Evolutionary conservation across 306 rosid genomes (phyloP).

Genomic region (Glycyrrhiza uralensis): DNA sequence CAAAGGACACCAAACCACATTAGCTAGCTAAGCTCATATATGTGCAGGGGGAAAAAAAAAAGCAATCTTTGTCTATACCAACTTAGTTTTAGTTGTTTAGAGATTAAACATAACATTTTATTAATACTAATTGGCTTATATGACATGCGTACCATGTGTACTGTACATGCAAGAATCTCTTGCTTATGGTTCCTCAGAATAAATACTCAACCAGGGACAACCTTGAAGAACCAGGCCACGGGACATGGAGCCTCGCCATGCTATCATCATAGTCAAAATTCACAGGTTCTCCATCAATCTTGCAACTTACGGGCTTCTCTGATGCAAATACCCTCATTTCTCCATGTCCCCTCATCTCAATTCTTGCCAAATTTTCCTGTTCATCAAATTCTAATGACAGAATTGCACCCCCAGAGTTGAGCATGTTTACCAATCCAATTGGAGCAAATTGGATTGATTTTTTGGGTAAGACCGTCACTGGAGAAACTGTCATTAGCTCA

Average conservation of each 20-base stretch:
- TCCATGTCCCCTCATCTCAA: slow-evolving; percentile 53
- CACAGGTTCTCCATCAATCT: slow-evolving; percentile 45
- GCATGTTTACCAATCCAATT: slow-evolving; percentile 70
- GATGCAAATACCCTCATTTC: slow-evolving; percentile 59
- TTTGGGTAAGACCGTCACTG: slow-evolving; percentile 28
- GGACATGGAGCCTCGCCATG: slow-evolving; percentile 45
- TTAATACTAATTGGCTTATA: neutral
- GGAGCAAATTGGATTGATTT: slow-evolving; percentile 50
- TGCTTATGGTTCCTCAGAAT: slow-evolving; percentile 40
- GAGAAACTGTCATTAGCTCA: slow-evolving; percentile 58
- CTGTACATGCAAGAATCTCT: neutral
- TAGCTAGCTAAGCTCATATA: too few species aligned
- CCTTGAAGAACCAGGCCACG: slow-evolving; percentile 44
- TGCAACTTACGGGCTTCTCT: slow-evolving; percentile 46
- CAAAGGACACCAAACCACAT: too few species aligned
- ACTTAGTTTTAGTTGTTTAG: neutral
- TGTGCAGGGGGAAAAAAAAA: too few species aligned
- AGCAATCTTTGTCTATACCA: too few species aligned
- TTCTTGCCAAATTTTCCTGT: slow-evolving; percentile 27
- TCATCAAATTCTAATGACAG: slow-evolving; percentile 41
- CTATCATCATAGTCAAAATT: slow-evolving; percentile 47
- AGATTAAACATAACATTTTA: neutral
- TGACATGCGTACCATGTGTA: neutral
- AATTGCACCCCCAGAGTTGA: slow-evolving; percentile 67
- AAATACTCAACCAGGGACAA: slow-evolving; percentile 45